These are phyloP conservation scores for Magnolia kwangsiensis DNA, from an alignment of 164 flowering plant species.

Conservation along the genomic window DNA sequence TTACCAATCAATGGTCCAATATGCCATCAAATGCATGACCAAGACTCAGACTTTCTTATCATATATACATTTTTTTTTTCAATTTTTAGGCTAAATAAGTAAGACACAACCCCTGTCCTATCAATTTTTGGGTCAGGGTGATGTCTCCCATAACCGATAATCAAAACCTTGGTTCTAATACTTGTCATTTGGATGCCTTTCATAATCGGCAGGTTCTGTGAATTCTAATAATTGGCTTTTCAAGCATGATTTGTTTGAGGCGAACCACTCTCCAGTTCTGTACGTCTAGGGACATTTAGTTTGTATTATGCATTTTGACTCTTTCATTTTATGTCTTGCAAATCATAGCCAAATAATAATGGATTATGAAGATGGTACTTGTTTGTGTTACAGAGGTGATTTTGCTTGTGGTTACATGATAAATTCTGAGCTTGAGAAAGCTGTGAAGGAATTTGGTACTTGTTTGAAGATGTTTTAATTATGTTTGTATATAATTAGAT, in stretches of 20 bases:
- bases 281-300: slow-evolving; percentile 7
- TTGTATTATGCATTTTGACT: background rate
- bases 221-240: slow-evolving; percentile 12
- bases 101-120: no score
- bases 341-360: background rate
- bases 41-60: no score
- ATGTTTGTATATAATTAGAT: no score
- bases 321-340: background rate
- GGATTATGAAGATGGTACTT: background rate
- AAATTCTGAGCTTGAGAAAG: slow-evolving; percentile 69
- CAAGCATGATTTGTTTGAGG: slow-evolving; percentile 27
- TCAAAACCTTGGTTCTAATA: no score
- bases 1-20: no score
- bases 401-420: slow-evolving; percentile 67
- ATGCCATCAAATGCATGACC: no score
- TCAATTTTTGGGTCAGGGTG: no score
- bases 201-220: slow-evolving; percentile 11
- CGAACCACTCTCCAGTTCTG: slow-evolving; percentile 28
- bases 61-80: no score
- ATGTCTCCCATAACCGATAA: no score
- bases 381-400: slow-evolving; percentile 36
- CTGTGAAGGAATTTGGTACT: slow-evolving; percentile 57
- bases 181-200: no score
- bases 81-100: no score
- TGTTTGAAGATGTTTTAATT: slow-evolving; percentile 60